A percentile compares a stretch with the other conserved stretches of the same genome.
Evolutionary conservation across 345 rosid species (phyloP).

Genomic region (Adansonia digitata): DNA sequence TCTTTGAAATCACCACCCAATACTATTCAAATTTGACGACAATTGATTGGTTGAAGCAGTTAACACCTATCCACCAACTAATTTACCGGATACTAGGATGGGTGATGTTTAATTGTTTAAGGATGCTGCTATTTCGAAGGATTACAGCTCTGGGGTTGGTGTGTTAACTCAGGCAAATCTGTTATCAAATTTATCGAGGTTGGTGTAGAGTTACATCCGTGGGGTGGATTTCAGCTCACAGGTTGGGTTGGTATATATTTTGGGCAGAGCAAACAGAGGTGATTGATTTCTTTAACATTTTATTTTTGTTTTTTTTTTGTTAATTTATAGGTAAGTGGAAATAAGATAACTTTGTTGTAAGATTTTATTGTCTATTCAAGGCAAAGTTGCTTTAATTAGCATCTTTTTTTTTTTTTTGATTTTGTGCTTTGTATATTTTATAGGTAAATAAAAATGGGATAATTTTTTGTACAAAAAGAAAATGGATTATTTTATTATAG

Average conservation of each 20-base stretch:
- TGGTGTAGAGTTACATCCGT: conserved; percentile 54
- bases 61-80: conserved; percentile 24
- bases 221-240: conserved; percentile 53
- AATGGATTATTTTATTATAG: too few species aligned
- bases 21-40: conserved; percentile 48
- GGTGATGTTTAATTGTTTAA: conserved; percentile 66
- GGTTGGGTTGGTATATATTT: conserved; percentile 67
- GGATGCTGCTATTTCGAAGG: conserved; percentile 28
- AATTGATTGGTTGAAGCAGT: conserved; percentile 20
- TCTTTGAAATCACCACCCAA: conserved; percentile 23
- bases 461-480: too few species aligned
- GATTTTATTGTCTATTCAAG: background rate
- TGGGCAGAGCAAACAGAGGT: conserved; percentile 75
- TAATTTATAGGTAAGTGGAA: background rate
- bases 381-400: conserved; percentile 34
- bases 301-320: background rate
- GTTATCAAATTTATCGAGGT: conserved; percentile 18
- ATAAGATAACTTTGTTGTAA: background rate
- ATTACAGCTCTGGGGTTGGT: conserved; percentile 53
- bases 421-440: too few species aligned
- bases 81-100: conserved; percentile 34
- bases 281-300: background rate
- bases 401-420: too few species aligned
- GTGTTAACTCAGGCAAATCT: conserved; percentile 36
- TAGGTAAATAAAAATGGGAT: too few species aligned